Conservation (phyloP, 2,329 filamentous ascomycete species). For the Fusarium burgessii region DNA sequence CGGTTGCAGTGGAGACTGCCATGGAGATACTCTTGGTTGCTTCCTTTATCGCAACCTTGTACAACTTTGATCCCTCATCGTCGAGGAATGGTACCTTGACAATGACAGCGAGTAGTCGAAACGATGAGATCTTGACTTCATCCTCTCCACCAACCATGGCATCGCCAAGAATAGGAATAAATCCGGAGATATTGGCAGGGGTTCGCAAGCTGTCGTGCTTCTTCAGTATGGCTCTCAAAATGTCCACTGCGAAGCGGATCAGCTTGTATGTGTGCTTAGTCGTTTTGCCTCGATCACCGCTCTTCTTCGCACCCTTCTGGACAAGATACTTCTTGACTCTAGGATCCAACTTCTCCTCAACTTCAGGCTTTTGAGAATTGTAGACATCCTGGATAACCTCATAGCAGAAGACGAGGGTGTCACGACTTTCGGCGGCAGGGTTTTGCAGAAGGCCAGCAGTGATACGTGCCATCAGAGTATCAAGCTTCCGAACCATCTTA, state of each 20-base stretch:
- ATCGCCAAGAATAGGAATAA: conserved; percentile 90
- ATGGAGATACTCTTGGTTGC: conserved; percentile 84
- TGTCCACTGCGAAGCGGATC: conserved; percentile 86
- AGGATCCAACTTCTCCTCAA: conserved; percentile 68
- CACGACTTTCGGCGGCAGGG: conserved; percentile 78
- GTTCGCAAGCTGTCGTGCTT: conserved; percentile 87
- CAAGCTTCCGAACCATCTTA: conserved; percentile 87
- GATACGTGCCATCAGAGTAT: conserved; percentile 86
- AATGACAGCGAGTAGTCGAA: conserved; percentile 86
- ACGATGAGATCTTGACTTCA: conserved; percentile 89
- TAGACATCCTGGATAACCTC: conserved; percentile 92
- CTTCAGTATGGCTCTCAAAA: conserved; percentile 85
- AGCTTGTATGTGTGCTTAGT: conserved; percentile 90
- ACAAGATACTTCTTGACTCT: conserved; percentile 80
- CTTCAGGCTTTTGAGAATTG: conserved; percentile 66
- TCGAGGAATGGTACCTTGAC: conserved; percentile 85
- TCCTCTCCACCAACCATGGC: conserved; percentile 86
- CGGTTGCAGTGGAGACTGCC: conserved; percentile 81
- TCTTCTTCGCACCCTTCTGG: conserved; percentile 82
- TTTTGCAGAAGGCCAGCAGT: conserved; percentile 87
- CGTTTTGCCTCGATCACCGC: conserved; percentile 76
- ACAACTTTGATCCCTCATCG: conserved; percentile 72
- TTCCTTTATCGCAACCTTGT: conserved; percentile 85
- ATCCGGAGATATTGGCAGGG: conserved; percentile 82
- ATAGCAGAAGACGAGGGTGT: conserved; percentile 94